Base-by-base conservation (phyloP, 805 yeast genomes). In the Clavispora asparagi region DNA sequence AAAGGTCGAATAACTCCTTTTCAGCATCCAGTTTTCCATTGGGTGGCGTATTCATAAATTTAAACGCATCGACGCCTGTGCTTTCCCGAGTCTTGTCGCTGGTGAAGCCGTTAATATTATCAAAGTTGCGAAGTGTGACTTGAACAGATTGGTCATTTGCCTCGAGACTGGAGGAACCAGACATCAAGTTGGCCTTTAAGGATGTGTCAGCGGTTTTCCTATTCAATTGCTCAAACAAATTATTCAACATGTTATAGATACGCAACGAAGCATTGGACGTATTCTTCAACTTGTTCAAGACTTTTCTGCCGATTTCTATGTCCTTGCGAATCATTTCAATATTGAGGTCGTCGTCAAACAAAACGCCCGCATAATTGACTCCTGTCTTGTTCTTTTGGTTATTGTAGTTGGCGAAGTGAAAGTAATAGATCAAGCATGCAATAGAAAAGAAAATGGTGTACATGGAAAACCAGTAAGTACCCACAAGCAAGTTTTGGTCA, bases 391-490 rank as follows among this genome's bases (percentile, higher is more conserved):
- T 46, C n/a, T 55, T 50, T 40, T 56, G 51, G 14, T 63, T 64
- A 44, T 53, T 54, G 51, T 64, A 64, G 45, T 64, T 63, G 10
- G 74, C 75, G 60, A 67, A 71, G 62, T 87, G 92, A 46, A 80
- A 85, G 60, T 89, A 88, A 58, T 84, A 87, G 14, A 87, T 85
- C 55, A 89, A 71, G 58, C 95, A 86, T 0, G 96, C 95, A 49
- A 89, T 89, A 2, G 95, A 83, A 65, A 87, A 88, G 62, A 89
- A 90, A 6, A 90, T 84, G 0, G 96, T 87, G 62, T 90, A 90
- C 59, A 87, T 85, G 7, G 94, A 82, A 60, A 88, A 90, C 96
- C 96, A 89, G 60, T 90, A 91, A 2, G 94, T 86, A 0, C 96
- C 96, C 52, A 83, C 79, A 35, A 90, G 68, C 63, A 87, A 73